phyloP scores from a whole-genome alignment of 331 rosid species.

The Malus hybrid region DNA sequence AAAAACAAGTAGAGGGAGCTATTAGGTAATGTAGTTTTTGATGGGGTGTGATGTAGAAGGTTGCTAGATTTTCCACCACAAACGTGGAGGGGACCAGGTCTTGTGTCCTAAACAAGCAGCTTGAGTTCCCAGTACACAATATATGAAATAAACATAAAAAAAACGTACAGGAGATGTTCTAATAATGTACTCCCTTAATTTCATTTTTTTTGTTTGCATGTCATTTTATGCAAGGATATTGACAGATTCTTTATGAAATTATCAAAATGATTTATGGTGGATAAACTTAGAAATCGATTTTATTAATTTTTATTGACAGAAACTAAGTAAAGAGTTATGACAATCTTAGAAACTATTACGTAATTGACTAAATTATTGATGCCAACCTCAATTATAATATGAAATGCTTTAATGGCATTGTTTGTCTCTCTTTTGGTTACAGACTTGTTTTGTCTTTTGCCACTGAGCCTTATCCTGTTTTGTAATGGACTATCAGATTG shows the following conservation, averaged over 20 bases:
- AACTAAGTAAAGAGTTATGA: fast-evolving
- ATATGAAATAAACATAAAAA: slow-evolving; percentile 18
- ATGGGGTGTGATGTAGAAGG: slow-evolving; percentile 19
- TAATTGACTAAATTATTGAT: not conserved
- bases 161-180: slow-evolving; percentile 25
- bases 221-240: too few relatives aligned
- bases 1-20: not conserved
- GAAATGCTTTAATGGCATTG: too few relatives aligned
- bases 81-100: slow-evolving; percentile 8
- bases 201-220: not conserved
- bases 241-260: too few relatives aligned
- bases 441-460: not conserved
- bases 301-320: too few relatives aligned
- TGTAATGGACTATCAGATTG: too few relatives aligned
- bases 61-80: slow-evolving; percentile 13
- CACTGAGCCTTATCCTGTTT: not conserved
- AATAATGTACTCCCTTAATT: slow-evolving; percentile 19
- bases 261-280: too few relatives aligned
- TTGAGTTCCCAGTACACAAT: slow-evolving; percentile 14
- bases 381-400: not conserved
- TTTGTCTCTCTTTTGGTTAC: not conserved
- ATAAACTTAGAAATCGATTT: too few relatives aligned
- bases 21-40: not conserved
- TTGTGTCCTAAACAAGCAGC: slow-evolving; percentile 9
- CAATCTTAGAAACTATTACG: too few relatives aligned